These are phyloP conservation scores for Colletotrichum sp. DNA, from an alignment of 2,329 filamentous ascomycete species.

Conservation along the genomic window DNA sequence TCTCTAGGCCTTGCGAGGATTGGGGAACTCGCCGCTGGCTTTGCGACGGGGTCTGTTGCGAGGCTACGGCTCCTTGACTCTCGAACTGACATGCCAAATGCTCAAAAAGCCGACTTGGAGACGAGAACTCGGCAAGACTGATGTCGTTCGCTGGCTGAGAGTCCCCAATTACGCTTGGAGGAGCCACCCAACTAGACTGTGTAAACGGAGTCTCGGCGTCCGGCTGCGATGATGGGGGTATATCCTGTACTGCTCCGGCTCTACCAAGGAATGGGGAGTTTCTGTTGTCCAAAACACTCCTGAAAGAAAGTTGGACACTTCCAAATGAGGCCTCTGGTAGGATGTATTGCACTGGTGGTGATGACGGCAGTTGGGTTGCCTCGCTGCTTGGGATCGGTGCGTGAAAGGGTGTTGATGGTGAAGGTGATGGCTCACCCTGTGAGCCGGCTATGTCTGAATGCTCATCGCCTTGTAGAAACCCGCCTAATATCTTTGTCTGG, in stretches of 20 bases:
- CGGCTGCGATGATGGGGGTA: not conserved
- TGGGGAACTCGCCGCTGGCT: not conserved
- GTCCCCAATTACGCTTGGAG: conserved; percentile 59
- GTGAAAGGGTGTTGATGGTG: conserved; percentile 4
- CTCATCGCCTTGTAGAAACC: not conserved
- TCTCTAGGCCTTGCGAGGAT: not conserved
- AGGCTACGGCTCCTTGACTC: not conserved
- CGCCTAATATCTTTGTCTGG: conserved; percentile 5
- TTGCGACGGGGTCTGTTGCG: not conserved
- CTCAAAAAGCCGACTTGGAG: conserved; percentile 57
- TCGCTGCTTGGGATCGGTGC: conserved; percentile 1
- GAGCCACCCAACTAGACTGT: conserved; percentile 42
- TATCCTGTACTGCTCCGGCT: not conserved
- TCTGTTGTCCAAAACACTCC: conserved; percentile 48
- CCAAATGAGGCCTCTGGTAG: conserved; percentile 9
- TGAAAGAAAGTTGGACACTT: conserved; percentile 47
- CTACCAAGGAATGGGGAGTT: conserved; percentile 32
- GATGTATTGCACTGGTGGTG: not conserved
- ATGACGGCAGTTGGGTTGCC: conserved; percentile 1
- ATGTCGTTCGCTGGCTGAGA: conserved; percentile 52
- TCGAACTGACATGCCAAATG: conserved; percentile 32
- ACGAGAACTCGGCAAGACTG: conserved; percentile 37
- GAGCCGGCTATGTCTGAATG: not conserved
- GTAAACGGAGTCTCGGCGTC: not conserved
- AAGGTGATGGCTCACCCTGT: not conserved